Conservation (phyloP, 371 early-diverging fungal genomes). For the Fennellomyces sp. region DNA sequence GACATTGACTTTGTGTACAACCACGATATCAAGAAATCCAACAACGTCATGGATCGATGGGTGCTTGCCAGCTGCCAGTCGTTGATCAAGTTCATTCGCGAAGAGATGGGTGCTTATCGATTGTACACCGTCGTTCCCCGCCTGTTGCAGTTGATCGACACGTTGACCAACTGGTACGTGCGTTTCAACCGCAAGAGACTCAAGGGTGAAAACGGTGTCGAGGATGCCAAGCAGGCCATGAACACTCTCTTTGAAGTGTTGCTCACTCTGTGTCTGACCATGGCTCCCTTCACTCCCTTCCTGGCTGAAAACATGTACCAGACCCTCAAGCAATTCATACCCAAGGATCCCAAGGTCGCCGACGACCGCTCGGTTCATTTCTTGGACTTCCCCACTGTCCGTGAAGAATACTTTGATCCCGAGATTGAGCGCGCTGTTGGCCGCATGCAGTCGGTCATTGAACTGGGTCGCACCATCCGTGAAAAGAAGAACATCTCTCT, state of each 20-base stretch:
- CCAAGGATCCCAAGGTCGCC: conserved; percentile 50
- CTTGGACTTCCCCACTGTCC: conserved; percentile 90
- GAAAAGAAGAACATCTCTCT: conserved; percentile 94
- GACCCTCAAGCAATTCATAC: conserved; percentile 79
- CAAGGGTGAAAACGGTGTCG: conserved; percentile 91
- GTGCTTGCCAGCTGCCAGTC: conserved; percentile 94
- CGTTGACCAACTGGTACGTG: conserved; percentile 99
- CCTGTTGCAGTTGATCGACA: conserved; percentile 91
- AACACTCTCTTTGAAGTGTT: conserved; percentile 96
- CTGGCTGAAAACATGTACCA: conserved; percentile 99
- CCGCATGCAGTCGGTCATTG: conserved; percentile 98
- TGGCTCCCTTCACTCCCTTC: conserved; percentile 99
- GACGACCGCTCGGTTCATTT: conserved; percentile 94
- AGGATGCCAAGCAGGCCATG: conserved; percentile 85
- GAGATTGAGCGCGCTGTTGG: conserved; percentile 94
- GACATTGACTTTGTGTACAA: conserved; percentile 80
- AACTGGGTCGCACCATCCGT: conserved; percentile 93
- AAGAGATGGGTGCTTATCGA: conserved; percentile 96
- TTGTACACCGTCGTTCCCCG: conserved; percentile 97
- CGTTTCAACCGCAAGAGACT: conserved; percentile 98
- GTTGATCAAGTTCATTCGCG: conserved; percentile 86
- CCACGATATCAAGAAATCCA: conserved; percentile 66
- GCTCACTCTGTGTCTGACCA: conserved; percentile 88
- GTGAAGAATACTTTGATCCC: conserved; percentile 94
- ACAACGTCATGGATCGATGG: conserved; percentile 98